Evolutionary conservation across 495 filamentous ascomycete species (phyloP), one percentile per base, ranked within the genome.

Genomic region (Penicillium flavigenum): DNA sequence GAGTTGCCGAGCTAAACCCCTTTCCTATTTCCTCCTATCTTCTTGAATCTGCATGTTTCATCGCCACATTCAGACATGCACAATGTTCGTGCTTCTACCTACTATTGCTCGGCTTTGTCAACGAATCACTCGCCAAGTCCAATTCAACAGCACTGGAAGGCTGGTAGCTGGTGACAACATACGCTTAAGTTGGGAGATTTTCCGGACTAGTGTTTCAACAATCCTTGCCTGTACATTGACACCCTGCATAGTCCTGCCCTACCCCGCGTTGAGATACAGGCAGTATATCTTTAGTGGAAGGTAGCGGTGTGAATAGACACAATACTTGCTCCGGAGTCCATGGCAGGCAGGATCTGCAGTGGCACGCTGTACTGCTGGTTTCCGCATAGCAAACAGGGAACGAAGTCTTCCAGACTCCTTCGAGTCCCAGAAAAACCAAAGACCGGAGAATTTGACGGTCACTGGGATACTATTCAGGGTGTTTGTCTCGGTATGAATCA

Each of bases 191-290:
- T 63, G 56, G 63, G 59, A 63, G 20, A 65, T 65, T 47, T 16
- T 63, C 14, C 63, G 60, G 63, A 54, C 60, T 16, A 60, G 60
- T 44, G 36, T 63, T 31, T 57, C 63, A 11, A 63, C 57, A n/a
- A 65, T 65, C 2, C 22, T 65, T 46, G 60, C 63, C 12, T 58
- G 63, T 22, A 65, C 56, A 31, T 65, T 57, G 60, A 63, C 63
- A 34, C 42, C 52, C 62, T 65, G 22, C 62, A 62, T 10, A 11
- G 50, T 14, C 7, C 51, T n/a, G 55, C 57, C 10, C 56, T 55
- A 36, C 36, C 3, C 29, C 34, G 47, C 14, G 20, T 47, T 24
- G 11, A 47, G 11, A 38, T 24, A 5, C 31, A 57, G n/a, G 11
- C 36, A n/a, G 6, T 0, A 5, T 29, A 10, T 51, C 19, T 36